Percentiles rank a stretch among this genome's conserved stretches.
phyloP scores from a whole-genome alignment of 139 green algal genomes.

The Astrephomene gubernaculifera region DNA sequence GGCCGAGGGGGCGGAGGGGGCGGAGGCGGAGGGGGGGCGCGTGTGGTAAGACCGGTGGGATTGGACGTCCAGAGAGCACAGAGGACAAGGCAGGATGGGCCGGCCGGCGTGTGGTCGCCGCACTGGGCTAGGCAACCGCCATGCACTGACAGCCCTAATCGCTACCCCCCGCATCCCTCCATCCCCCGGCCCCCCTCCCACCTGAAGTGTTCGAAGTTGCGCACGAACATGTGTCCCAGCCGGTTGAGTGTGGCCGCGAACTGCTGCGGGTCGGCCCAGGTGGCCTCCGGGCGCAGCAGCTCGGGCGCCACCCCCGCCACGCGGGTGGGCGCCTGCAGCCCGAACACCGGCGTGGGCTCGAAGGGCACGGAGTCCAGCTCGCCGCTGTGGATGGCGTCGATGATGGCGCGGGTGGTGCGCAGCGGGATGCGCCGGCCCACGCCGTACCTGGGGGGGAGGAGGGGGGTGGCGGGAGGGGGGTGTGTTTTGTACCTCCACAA shows the following conservation, averaged over 20 bases:
- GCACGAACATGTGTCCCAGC: conserved; percentile 71
- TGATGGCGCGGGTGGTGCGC: conserved; percentile 93
- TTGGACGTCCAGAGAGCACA: background rate
- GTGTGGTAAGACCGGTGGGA: background rate
- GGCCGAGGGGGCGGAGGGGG: background rate
- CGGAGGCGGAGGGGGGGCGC: background rate
- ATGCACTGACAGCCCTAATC: background rate
- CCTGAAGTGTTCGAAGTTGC: conserved; percentile 52
- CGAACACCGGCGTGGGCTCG: conserved; percentile 84
- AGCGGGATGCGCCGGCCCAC: conserved; percentile 92
- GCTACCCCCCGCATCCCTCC: background rate
- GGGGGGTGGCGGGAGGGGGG: no score
- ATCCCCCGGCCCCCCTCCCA: background rate
- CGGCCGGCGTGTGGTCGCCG: background rate
- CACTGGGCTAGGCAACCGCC: background rate
- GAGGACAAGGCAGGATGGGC: background rate
- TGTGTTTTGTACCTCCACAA: no score
- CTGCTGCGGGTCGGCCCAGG: conserved; percentile 73
- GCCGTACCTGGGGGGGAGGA: conserved; percentile 75
- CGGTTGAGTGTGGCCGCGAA: conserved; percentile 75
- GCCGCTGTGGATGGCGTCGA: conserved; percentile 96
- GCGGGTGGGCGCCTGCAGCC: conserved; percentile 72
- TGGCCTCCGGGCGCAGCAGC: conserved; percentile 76
- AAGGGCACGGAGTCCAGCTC: conserved; percentile 74
- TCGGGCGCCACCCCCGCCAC: conserved; percentile 75